Evolutionary conservation across 306 rosid species (phyloP), one percentile per base, ranked within the genome.

Genomic region (Dryas drummondii): DNA sequence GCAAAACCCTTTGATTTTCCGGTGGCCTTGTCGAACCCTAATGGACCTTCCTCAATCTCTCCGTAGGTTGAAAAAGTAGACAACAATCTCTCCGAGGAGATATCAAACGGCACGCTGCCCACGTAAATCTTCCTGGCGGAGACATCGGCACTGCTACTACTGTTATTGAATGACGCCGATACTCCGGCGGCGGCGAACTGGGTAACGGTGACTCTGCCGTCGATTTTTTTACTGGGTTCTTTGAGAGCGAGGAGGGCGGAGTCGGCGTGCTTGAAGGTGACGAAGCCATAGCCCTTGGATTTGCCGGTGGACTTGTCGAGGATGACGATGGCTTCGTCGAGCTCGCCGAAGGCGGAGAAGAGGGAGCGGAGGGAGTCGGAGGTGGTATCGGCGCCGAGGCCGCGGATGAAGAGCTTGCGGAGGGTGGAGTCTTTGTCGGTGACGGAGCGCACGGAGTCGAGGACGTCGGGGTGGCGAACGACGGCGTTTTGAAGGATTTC

Each of bases 1-100:
- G 96, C 92, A 4, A 90, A 90, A 2, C 92, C 96, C 69, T 86
- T 90, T 0, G 96, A 88, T 51, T 88, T 86, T 8, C 91, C 96
- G 0, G 96, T 86, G 19, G 73, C 86, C 67, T 86, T 90, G 22
- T 90, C 92, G 14, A 88, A 90, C 13, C 96, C 92, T 65, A 90
- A 66, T 0, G 96, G 96, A 0, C 96, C 92, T 65, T 90, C 96
- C 52, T 90, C 92, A 14, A 90, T 90, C 72, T 86, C 91, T 1
- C 96, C 90, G 2, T 84, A 90, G 8, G 78, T 8, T 0, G 89
- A 82, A 44, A 90, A 90, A 37, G 84, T 85, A 0, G 91, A 87
- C 1, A 90, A 63, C 0, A 90, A 78, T 54, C 87, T 84, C 40
- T 90, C 92, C 0, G 86, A 85, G 0, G 89, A 78, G 2, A 90